Evolutionary conservation across 345 rosid species (phyloP).

Genomic region (Cardamine chenopodiifolia): DNA sequence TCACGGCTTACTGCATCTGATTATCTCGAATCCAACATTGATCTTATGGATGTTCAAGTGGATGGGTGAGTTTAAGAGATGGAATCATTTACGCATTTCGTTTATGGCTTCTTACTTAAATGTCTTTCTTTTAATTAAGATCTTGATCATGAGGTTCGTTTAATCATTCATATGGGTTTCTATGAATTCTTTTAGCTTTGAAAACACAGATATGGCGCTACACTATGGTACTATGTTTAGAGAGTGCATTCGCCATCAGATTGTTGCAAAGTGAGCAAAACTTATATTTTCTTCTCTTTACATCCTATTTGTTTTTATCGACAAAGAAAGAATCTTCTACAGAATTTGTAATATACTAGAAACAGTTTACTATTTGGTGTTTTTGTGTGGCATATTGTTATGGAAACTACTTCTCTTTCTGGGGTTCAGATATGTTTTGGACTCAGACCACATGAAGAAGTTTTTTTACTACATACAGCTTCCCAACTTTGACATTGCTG

Average conservation of each 20-base stretch:
- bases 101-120: background rate
- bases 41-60: slow-evolving; percentile 78
- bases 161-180: slow-evolving; percentile 17
- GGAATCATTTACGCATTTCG: slow-evolving; percentile 1
- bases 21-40: slow-evolving; percentile 79
- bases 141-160: slow-evolving; percentile 3
- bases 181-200: slow-evolving; percentile 58
- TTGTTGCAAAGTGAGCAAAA: slow-evolving; percentile 76
- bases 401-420: slow-evolving; percentile 5
- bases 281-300: background rate
- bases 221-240: slow-evolving; percentile 98
- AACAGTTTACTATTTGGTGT: background rate
- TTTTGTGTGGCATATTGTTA: background rate
- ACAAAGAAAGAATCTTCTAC: slow-evolving; percentile 6
- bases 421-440: slow-evolving; percentile 75
- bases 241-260: slow-evolving; percentile 98
- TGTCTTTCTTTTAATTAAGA: background rate
- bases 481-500: slow-evolving; percentile 93
- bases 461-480: slow-evolving; percentile 84
- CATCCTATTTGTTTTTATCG: background rate
- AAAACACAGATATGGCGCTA: slow-evolving; percentile 82
- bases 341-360: background rate
- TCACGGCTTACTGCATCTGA: slow-evolving; percentile 88
- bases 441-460: slow-evolving; percentile 74
- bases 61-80: slow-evolving; percentile 60